Percentiles rank a stretch among this genome's conserved stretches.
Evolutionary conservation across 345 rosid species (phyloP).

Genomic region (Streptanthus diversifolius): DNA sequence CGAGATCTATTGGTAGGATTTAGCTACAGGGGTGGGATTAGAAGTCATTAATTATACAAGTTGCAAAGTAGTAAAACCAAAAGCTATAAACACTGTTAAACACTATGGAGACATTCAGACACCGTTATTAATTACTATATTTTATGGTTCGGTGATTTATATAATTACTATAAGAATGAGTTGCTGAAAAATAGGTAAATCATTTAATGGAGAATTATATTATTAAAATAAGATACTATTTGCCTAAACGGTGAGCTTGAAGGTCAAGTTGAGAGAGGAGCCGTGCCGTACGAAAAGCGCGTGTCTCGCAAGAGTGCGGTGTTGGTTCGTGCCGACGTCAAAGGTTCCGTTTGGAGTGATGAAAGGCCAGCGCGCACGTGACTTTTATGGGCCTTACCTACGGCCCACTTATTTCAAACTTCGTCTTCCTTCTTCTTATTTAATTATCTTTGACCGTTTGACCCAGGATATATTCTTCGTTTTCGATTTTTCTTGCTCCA

Average conservation of each 20-base stretch:
- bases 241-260: conserved; percentile 28
- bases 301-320: conserved; percentile 24
- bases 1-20: background rate
- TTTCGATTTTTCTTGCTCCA: conserved; percentile 21
- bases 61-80: conserved; percentile 9
- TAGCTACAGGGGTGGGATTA: background rate
- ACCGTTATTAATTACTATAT: conserved; percentile 14
- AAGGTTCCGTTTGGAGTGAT: conserved; percentile 20
- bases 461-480: conserved; percentile 17
- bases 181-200: conserved; percentile 21
- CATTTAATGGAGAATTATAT: background rate
- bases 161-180: background rate
- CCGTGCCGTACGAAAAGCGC: conserved; percentile 20
- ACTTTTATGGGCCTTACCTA: conserved; percentile 7
- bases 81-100: conserved; percentile 13
- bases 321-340: conserved; percentile 18
- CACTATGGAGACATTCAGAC: conserved; percentile 8
- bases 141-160: conserved; percentile 18
- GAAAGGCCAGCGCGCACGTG: conserved; percentile 25
- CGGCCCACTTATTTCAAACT: conserved; percentile 23
- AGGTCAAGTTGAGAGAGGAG: conserved; percentile 22
- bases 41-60: background rate
- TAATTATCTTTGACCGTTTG: conserved; percentile 16
- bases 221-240: background rate
- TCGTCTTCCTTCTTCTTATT: background rate